Percentiles rank a stretch among this genome's conserved stretches.
Evolutionary conservation across 192 early-diverging fungal species (phyloP).

Genomic region (Coemansia sp.): DNA sequence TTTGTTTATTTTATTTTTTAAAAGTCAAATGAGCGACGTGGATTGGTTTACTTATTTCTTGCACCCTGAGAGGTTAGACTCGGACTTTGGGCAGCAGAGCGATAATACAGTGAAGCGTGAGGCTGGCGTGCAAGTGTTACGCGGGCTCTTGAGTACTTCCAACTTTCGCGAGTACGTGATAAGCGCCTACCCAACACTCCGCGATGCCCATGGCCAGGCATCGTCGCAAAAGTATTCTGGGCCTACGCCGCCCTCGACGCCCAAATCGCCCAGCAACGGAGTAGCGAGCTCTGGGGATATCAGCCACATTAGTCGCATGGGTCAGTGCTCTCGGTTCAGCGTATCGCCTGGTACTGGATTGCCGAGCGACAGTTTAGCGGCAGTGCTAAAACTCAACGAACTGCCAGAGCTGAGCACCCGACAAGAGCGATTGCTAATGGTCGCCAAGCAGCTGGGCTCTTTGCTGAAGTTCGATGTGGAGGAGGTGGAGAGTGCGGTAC

Average conservation of each 20-base stretch:
- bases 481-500: constrained; percentile 32
- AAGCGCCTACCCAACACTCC: constrained; percentile 39
- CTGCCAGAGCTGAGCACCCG: constrained; percentile 20
- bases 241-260: constrained; percentile 44
- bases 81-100: constrained; percentile 23
- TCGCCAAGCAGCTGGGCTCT: constrained; percentile 13
- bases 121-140: constrained; percentile 24
- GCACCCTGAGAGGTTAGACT: constrained; percentile 33
- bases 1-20: constrained; percentile 5
- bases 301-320: constrained; percentile 13
- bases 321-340: constrained; percentile 35
- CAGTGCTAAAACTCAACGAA: constrained; percentile 12
- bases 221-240: constrained; percentile 13
- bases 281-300: background rate
- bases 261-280: background rate
- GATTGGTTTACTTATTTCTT: constrained; percentile 52
- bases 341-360: constrained; percentile 16
- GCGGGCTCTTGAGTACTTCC: constrained; percentile 32
- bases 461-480: constrained; percentile 32
- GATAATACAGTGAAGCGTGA: constrained; percentile 5
- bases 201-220: constrained; percentile 14
- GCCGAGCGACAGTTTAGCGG: constrained; percentile 15
- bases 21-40: constrained; percentile 12
- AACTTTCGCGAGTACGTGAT: constrained; percentile 44
- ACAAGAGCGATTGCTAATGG: constrained; percentile 28